Evolutionary conservation across 768 basidiomycete genomes (phyloP), one percentile per base, ranked within the genome.

Genomic region (Amanita pallidorosea): DNA sequence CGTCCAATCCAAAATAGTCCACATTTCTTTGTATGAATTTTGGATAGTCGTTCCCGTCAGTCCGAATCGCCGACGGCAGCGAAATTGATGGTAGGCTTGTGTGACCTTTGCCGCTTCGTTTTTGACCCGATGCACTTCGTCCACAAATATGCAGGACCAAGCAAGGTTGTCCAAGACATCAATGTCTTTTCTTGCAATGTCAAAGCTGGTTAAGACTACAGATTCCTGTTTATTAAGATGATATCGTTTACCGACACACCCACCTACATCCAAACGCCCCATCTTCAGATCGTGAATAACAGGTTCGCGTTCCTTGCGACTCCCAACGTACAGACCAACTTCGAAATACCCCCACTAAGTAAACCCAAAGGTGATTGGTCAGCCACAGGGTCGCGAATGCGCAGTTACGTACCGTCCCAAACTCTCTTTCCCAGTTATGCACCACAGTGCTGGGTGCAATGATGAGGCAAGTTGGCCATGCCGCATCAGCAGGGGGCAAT

Each of bases 341-440:
- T 94, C 90, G 56, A 97, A 94, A 63, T 92, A 94, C 0, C 89
- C 88, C 95, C 95, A 98, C 88, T 94, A 31, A 27, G 40, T 17
- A n/a, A 33, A 33, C 5, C 12, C 12, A 9, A 13, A 33, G 27
- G 20, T 11, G 6, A n/a, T 33, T 29, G 33, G 17, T 49, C 11
- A 45, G 20, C 44, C 44, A 20, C 6, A 22, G 20, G 8, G 52
- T 12, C 18, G 27, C 31, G 20, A 5, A 33, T 4, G 18, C 1
- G 11, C 34, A 3, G 31, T 9, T 25, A 62, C 67, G 47, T 54
- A 89, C 92, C 31, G 81, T 88, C 56, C 83, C 67, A 50, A 97
- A 81, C 64, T 99, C 95, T 25, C 94, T 70, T 57, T 82, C 77
- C 95, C 95, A 98, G 57, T 96, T 95, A 29, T 73, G 73, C 0